A percentile compares a stretch with the other conserved stretches of the same genome.
Conservation (phyloP, 257 asterid genomes). For the Oldenlandia corymbosa region DNA sequence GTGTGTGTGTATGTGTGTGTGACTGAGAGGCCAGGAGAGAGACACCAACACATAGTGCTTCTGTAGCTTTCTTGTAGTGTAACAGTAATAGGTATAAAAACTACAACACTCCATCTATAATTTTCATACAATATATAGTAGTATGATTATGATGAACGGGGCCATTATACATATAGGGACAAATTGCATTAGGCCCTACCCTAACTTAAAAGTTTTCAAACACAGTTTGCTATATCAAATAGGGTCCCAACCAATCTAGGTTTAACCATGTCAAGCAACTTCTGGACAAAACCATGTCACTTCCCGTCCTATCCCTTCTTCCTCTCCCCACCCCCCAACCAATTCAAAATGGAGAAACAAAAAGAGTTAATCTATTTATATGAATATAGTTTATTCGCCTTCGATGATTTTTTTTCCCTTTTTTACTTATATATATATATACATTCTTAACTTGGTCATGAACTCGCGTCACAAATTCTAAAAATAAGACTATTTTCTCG, state of each 20-base stretch:
- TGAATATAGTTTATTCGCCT: too few species aligned
- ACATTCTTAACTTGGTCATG: too few species aligned
- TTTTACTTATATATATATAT: too few species aligned
- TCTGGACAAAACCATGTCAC: not conserved
- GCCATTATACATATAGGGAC: not conserved
- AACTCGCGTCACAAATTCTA: too few species aligned
- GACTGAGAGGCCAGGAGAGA: constrained; percentile 15
- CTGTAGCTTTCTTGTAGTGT: constrained; percentile 50
- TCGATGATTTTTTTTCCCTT: too few species aligned
- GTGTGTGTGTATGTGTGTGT: too few species aligned
- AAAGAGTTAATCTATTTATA: too few species aligned
- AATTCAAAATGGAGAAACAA: too few species aligned
- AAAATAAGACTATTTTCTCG: too few species aligned
- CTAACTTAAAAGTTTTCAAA: not conserved
- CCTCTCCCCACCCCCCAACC: too few species aligned
- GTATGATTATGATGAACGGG: not conserved
- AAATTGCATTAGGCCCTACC: not conserved
- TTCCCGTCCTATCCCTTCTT: not conserved
- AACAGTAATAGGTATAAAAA: constrained; percentile 24
- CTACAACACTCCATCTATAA: not conserved
- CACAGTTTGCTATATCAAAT: not conserved
- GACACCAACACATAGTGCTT: constrained; percentile 35
- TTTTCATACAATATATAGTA: too few species aligned
- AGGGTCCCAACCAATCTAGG: too few species aligned
- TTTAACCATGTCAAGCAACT: not conserved